Evolutionary conservation across 2,329 filamentous ascomycete genomes (phyloP).

Genomic region (Trichoderma arundinaceum): DNA sequence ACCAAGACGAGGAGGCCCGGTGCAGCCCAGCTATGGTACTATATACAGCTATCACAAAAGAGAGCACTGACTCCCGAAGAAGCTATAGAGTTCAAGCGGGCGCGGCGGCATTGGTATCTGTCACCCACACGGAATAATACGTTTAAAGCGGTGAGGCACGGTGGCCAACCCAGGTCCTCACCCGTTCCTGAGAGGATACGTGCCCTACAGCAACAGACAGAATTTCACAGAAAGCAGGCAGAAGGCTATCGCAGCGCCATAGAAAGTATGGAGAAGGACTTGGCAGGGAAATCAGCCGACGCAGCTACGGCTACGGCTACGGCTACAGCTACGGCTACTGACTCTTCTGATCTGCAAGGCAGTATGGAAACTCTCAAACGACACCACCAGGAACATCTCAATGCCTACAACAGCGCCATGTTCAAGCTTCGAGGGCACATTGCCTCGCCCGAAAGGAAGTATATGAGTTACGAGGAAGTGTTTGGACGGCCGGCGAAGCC

Average conservation of each 20-base stretch:
- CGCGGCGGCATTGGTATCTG: slow-evolving; percentile 43
- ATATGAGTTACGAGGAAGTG: slow-evolving; percentile 39
- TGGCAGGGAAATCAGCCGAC: slow-evolving; percentile 19
- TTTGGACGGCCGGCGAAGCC: slow-evolving; percentile 39
- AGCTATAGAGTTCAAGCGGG: slow-evolving; percentile 44
- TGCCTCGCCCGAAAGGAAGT: slow-evolving; percentile 41
- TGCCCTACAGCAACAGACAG: slow-evolving; percentile 39
- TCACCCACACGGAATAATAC: slow-evolving; percentile 40
- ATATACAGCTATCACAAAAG: slow-evolving; percentile 41
- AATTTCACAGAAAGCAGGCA: slow-evolving; percentile 42
- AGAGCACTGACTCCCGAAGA: slow-evolving; percentile 44
- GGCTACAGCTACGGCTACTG: background rate
- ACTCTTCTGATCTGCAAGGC: slow-evolving; percentile 20
- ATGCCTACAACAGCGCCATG: slow-evolving; percentile 40
- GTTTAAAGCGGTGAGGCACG: slow-evolving; percentile 35
- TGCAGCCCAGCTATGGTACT: slow-evolving; percentile 44
- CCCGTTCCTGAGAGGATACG: slow-evolving; percentile 36
- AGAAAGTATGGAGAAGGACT: slow-evolving; percentile 36
- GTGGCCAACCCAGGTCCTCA: slow-evolving; percentile 33
- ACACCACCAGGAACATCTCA: slow-evolving; percentile 39
- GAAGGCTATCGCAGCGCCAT: slow-evolving; percentile 39
- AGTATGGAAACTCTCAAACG: slow-evolving; percentile 37
- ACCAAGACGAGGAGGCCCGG: slow-evolving; percentile 44
- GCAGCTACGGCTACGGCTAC: background rate
- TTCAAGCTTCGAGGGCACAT: slow-evolving; percentile 39